Conservation (phyloP, 805 yeast species). For the Tetrapisispora namnaoensis region DNA sequence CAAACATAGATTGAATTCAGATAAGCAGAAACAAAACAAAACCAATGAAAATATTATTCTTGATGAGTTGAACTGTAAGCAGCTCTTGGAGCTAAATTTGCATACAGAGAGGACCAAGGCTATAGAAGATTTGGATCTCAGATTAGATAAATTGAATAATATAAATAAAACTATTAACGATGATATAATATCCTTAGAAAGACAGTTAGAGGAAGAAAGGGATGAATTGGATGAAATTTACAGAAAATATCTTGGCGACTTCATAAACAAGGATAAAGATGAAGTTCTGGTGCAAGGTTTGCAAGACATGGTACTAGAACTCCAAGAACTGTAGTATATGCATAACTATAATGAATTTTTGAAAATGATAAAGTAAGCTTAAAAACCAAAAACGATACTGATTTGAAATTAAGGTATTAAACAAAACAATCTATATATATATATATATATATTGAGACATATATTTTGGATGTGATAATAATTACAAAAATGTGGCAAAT, state of each 20-base stretch:
- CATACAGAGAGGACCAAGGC: constrained; percentile 16
- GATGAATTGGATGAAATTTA: constrained; percentile 25
- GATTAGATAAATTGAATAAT: constrained; percentile 13
- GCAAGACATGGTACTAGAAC: constrained; percentile 21
- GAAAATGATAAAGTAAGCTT: too few relatives aligned
- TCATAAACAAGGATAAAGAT: constrained; percentile 10
- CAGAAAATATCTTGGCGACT: constrained; percentile 22
- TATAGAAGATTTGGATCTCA: constrained; percentile 14
- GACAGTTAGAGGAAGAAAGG: constrained; percentile 16
- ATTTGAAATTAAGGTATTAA: too few relatives aligned
- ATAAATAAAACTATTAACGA: constrained; percentile 17
- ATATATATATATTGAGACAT: too few relatives aligned
- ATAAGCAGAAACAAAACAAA: constrained; percentile 3
- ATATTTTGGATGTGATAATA: too few relatives aligned
- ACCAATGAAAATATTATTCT: constrained; percentile 4
- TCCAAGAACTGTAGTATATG: constrained; percentile 6
- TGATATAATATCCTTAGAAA: constrained; percentile 16
- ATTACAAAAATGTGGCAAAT: too few relatives aligned
- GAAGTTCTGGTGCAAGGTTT: constrained; percentile 20
- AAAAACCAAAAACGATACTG: too few relatives aligned
- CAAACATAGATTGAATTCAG: constrained; percentile 11
- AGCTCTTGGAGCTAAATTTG: constrained; percentile 20
- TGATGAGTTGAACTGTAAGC: constrained; percentile 18
- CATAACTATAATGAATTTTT: not conserved
- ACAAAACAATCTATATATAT: too few relatives aligned